Evolutionary conservation across 768 basidiomycete species (phyloP).

Genomic region (Podaxis sp.): DNA sequence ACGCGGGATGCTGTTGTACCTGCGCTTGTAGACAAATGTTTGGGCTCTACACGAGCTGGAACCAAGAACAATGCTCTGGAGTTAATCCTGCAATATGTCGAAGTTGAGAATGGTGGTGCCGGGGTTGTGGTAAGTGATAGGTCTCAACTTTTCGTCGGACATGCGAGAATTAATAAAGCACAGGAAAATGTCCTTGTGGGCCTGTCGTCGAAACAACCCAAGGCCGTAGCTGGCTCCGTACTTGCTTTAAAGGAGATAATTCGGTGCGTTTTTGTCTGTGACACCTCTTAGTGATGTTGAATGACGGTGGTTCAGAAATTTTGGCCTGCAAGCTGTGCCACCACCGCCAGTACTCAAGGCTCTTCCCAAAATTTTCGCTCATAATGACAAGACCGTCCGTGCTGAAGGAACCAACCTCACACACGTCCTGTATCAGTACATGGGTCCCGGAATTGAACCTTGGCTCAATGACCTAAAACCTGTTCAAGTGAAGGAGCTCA

Average conservation of each 20-base stretch:
- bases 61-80: slow-evolving; percentile 89
- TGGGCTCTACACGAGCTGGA: slow-evolving; percentile 87
- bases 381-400: slow-evolving; percentile 93
- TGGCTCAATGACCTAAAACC: slow-evolving; percentile 91
- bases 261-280: slow-evolving; percentile 50
- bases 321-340: slow-evolving; percentile 75
- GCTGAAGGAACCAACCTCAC: slow-evolving; percentile 83
- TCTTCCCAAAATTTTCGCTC: slow-evolving; percentile 91
- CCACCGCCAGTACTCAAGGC: slow-evolving; percentile 81
- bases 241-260: slow-evolving; percentile 80
- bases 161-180: slow-evolving; percentile 26
- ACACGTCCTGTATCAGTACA: slow-evolving; percentile 79
- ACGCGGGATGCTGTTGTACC: slow-evolving; percentile 81
- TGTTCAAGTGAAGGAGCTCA: slow-evolving; percentile 94
- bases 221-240: slow-evolving; percentile 81
- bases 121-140: slow-evolving; percentile 79
- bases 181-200: slow-evolving; percentile 84
- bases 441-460: slow-evolving; percentile 81
- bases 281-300: slow-evolving; percentile 2
- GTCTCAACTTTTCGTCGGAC: slow-evolving; percentile 22
- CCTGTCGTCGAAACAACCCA: slow-evolving; percentile 90
- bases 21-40: slow-evolving; percentile 94
- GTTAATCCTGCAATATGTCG: slow-evolving; percentile 84
- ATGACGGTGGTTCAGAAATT: slow-evolving; percentile 48
- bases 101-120: slow-evolving; percentile 86